Base-by-base conservation (phyloP, 768 basidiomycete genomes). In the Clitopilus hobsonii region DNA sequence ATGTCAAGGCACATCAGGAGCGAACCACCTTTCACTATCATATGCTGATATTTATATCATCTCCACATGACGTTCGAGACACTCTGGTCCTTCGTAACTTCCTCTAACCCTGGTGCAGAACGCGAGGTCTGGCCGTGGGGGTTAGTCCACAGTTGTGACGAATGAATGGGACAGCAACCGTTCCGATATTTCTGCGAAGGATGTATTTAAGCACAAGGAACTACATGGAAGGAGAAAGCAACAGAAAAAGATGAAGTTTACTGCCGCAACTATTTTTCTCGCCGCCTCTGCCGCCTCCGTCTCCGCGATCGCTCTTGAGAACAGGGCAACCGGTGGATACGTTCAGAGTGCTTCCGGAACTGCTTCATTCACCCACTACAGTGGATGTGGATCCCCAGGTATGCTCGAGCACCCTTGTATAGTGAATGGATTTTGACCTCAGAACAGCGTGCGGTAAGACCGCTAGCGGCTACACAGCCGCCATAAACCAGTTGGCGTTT, bases 291-390 rank as follows among this genome's bases (percentile, higher is more conserved):
- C 60, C 26, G 57, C 58, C 16, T 45, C 18, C 22, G 68, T 55
- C 16, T 60, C 64, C 24, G 68, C 66, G 24, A 61, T 54, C 28
- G 63, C 62, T 14, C 55, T 72, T 8, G 63, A 71, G 38, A 60
- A 61, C 32, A 65, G 71, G 14, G 76, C 78, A 7, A 70, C 73
- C 2, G 80, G 77, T 16, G 81, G 80, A 10, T 85, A 82, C 57
- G 57, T 84, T 25, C 83, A 85, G 65, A 72, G 66, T 25, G 57
- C 81, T 1, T 80, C 79, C 18, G 82, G 82, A 20, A 58, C 60
- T 13, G 76, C 82, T n/a, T 80, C 81, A 18, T 85, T 85, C 72
- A 85, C 83, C 10, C 64, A 69, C 59, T 84, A 84, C 64, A 71
- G 69, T 11, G 81, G 80, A 20, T 85, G 83, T 58, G 59, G 66